These are phyloP conservation scores for Endoconidiophora laricicola DNA, from an alignment of 2,329 filamentous ascomycete genomes.

Conservation along the genomic window DNA sequence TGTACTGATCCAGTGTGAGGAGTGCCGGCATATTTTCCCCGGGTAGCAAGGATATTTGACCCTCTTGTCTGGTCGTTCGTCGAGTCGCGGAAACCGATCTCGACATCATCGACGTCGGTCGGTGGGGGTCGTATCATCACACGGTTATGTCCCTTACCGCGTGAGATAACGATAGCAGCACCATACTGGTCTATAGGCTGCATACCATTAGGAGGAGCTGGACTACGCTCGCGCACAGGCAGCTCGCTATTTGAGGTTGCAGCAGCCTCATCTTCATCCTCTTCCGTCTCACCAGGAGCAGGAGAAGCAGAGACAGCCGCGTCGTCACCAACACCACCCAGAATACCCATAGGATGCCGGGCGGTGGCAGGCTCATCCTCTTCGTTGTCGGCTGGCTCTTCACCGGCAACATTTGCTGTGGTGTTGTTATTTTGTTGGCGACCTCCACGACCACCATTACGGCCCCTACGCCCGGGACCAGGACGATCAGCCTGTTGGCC, in stretches of 20 bases:
- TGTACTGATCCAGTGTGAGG: constrained; percentile 38
- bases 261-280: constrained; percentile 9
- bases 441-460: constrained; percentile 26
- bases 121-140: constrained; percentile 32
- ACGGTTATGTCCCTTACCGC: constrained; percentile 31
- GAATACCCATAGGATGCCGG: constrained; percentile 19
- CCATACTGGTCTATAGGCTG: constrained; percentile 35
- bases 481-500: background rate
- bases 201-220: constrained; percentile 23
- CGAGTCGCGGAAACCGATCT: constrained; percentile 44
- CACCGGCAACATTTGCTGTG: constrained; percentile 10
- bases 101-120: constrained; percentile 32
- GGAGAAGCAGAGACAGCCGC: constrained; percentile 11
- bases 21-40: constrained; percentile 36
- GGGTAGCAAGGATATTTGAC: constrained; percentile 19
- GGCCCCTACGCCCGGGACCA: constrained; percentile 19
- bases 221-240: constrained; percentile 23
- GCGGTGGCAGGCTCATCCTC: constrained; percentile 11
- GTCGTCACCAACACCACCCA: constrained; percentile 16
- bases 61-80: constrained; percentile 35
- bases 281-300: constrained; percentile 10
- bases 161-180: constrained; percentile 29
- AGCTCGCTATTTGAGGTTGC: constrained; percentile 14
- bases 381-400: constrained; percentile 14
- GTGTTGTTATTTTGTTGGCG: constrained; percentile 16